phyloP scores from a whole-genome alignment of 2,329 filamentous ascomycete genomes.

The Pseudopithomyces maydicus region DNA sequence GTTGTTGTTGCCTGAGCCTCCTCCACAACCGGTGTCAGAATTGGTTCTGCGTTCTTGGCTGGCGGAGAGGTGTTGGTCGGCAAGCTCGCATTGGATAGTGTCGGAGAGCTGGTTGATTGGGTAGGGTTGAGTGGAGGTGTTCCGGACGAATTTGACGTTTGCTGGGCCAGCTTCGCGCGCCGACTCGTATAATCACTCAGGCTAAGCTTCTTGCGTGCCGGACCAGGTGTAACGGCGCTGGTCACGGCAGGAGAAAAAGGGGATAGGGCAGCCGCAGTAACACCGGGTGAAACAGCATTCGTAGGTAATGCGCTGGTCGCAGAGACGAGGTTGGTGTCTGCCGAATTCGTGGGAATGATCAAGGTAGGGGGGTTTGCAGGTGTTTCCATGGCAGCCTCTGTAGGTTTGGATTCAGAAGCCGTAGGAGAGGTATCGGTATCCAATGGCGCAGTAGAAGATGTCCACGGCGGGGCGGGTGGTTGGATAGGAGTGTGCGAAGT shows the following conservation, averaged over 20 bases:
- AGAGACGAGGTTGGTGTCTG: slow-evolving; percentile 28
- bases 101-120: slow-evolving; percentile 38
- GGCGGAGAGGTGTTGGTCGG: slow-evolving; percentile 35
- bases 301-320: slow-evolving; percentile 23
- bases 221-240: slow-evolving; percentile 48
- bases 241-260: slow-evolving; percentile 47
- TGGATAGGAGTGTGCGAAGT: slow-evolving; percentile 37
- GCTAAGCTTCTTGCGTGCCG: slow-evolving; percentile 56
- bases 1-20: slow-evolving; percentile 24
- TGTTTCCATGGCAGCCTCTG: slow-evolving; percentile 17
- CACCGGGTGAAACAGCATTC: slow-evolving; percentile 31
- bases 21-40: slow-evolving; percentile 32
- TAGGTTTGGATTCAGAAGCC: slow-evolving; percentile 18
- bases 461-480: slow-evolving; percentile 41
- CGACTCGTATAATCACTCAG: slow-evolving; percentile 57
- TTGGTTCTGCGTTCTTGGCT: slow-evolving; percentile 30
- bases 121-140: slow-evolving; percentile 28
- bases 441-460: slow-evolving; percentile 14
- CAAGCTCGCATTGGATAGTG: slow-evolving; percentile 36
- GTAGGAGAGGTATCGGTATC: slow-evolving; percentile 19
- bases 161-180: slow-evolving; percentile 45
- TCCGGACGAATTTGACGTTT: slow-evolving; percentile 26
- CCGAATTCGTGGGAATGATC: slow-evolving; percentile 19
- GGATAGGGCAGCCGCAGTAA: slow-evolving; percentile 23
- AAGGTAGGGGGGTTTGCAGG: slow-evolving; percentile 34